Evolutionary conservation across 352 stramenopile genomes (phyloP).

Genomic region (Globisporangium polare): DNA sequence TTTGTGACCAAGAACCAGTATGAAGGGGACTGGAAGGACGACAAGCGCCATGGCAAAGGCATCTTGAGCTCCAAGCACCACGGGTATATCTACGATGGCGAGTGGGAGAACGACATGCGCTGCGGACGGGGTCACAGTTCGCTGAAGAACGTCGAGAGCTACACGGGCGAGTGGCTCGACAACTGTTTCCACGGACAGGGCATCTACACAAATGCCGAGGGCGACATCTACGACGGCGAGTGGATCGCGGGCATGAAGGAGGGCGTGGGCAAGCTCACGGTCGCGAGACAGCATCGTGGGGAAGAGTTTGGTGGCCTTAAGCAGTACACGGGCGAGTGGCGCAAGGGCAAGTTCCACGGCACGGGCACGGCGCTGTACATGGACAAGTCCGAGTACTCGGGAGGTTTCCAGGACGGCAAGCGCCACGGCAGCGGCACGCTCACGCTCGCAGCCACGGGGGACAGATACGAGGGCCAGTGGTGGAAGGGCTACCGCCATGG

Average conservation of each 20-base stretch:
- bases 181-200: slow-evolving; percentile 69
- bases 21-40: slow-evolving; percentile 65
- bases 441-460: slow-evolving; percentile 25
- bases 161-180: slow-evolving; percentile 56
- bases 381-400: slow-evolving; percentile 89
- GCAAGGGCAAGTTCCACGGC: slow-evolving; percentile 56
- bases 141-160: slow-evolving; percentile 67
- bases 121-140: slow-evolving; percentile 68
- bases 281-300: slow-evolving; percentile 17
- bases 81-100: slow-evolving; percentile 75
- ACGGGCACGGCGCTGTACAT: slow-evolving; percentile 79
- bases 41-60: slow-evolving; percentile 66
- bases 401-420: slow-evolving; percentile 65
- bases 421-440: slow-evolving; percentile 71
- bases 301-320: slow-evolving; percentile 44
- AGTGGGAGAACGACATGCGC: slow-evolving; percentile 70
- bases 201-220: slow-evolving; percentile 55
- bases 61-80: slow-evolving; percentile 55
- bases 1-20: slow-evolving; percentile 73
- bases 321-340: slow-evolving; percentile 71
- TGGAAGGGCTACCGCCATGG: slow-evolving; percentile 68
- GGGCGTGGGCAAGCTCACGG: slow-evolving; percentile 58
- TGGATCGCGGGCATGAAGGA: slow-evolving; percentile 48
- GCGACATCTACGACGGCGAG: slow-evolving; percentile 69
- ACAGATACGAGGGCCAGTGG: slow-evolving; percentile 74